Evolutionary conservation across 805 yeast genomes (phyloP).

Genomic region (Kazachstania viticola): DNA sequence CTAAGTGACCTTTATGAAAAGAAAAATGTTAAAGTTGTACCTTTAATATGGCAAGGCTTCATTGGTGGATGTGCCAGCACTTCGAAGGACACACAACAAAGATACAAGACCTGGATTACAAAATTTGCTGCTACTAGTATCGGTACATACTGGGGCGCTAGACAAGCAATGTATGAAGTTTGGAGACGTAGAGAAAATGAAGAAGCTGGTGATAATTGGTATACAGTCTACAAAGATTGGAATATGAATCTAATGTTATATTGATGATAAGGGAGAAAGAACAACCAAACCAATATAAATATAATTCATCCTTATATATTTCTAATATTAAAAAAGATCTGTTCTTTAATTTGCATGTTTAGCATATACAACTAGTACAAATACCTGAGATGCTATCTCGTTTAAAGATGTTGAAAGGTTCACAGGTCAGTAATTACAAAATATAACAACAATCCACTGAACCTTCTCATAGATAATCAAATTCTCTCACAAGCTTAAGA

Average conservation of each 20-base stretch:
- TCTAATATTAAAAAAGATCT: too few relatives aligned
- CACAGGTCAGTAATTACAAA: too few relatives aligned
- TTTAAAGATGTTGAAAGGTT: too few relatives aligned
- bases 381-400: too few relatives aligned
- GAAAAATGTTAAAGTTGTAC: slow-evolving; percentile 47
- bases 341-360: too few relatives aligned
- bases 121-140: slow-evolving; percentile 41
- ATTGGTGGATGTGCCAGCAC: slow-evolving; percentile 77
- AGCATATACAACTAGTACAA: too few relatives aligned
- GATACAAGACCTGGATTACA: slow-evolving; percentile 57
- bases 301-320: too few relatives aligned
- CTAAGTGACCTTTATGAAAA: slow-evolving; percentile 45
- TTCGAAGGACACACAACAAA: slow-evolving; percentile 43
- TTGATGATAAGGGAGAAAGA: too few relatives aligned
- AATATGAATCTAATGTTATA: slow-evolving; percentile 70
- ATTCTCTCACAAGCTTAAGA: too few relatives aligned
- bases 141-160: slow-evolving; percentile 79
- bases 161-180: slow-evolving; percentile 76
- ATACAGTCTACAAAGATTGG: slow-evolving; percentile 71
- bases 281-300: too few relatives aligned
- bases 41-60: slow-evolving; percentile 82
- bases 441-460: too few relatives aligned
- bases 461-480: too few relatives aligned
- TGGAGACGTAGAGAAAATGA: slow-evolving; percentile 63
- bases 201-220: slow-evolving; percentile 59